Percentiles rank a stretch among this genome's conserved stretches.
These are phyloP conservation scores for Eimeria brunetti DNA, from an alignment of 169 alveolate species.

Conservation along the genomic window DNA sequence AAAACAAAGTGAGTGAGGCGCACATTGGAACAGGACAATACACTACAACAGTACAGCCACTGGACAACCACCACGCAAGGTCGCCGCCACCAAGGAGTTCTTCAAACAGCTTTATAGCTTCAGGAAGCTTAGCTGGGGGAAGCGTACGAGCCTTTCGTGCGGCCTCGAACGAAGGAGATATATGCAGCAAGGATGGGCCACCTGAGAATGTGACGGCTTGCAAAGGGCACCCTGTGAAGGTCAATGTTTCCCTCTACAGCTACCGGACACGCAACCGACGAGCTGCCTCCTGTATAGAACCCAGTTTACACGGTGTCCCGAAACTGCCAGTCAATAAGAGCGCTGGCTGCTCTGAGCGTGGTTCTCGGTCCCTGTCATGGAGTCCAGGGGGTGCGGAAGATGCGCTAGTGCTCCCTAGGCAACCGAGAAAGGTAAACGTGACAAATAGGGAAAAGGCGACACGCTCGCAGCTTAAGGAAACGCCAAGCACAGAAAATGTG, in stretches of 20 bases:
- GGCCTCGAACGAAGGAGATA: not conserved
- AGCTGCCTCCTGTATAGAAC: constrained; percentile 1
- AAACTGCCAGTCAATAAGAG: not conserved
- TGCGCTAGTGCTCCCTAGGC: not conserved
- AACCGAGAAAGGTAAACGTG: not conserved
- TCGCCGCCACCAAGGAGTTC: not conserved
- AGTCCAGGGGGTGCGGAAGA: not conserved
- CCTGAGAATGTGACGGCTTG: not conserved
- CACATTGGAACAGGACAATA: not conserved
- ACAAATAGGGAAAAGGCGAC: not conserved
- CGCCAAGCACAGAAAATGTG: not conserved
- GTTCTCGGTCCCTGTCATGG: not conserved
- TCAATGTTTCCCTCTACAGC: not conserved
- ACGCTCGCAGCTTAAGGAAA: not conserved
- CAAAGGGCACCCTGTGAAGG: not conserved
- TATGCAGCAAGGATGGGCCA: not conserved
- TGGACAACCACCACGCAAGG: not conserved
- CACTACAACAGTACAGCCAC: not conserved
- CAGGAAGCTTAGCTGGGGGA: not conserved
- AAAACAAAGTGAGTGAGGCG: not conserved
- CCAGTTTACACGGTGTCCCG: not conserved
- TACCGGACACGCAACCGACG: not conserved
- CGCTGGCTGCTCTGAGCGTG: not conserved
- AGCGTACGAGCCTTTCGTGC: not conserved
- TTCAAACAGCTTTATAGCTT: not conserved